Conservation (phyloP, 257 asterid species). For the Nicotiana obtusifolia region DNA sequence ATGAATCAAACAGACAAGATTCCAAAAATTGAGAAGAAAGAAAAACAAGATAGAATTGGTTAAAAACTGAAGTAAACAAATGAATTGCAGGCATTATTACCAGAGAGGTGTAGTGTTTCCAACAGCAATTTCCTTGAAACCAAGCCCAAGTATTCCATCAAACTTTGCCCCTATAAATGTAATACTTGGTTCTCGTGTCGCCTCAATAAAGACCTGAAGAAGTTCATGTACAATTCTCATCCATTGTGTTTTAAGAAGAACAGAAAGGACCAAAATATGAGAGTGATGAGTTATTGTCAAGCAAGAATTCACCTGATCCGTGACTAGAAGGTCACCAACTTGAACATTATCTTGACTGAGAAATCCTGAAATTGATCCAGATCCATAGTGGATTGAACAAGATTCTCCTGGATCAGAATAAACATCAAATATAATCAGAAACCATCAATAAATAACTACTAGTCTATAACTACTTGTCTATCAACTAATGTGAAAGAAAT, state of each 20-base stretch:
- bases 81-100: conserved; percentile 27
- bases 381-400: conserved; percentile 66
- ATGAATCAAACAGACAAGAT: background rate
- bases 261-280: background rate
- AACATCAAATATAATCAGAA: background rate
- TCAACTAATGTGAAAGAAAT: too few relatives aligned
- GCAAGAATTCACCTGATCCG: conserved; percentile 63
- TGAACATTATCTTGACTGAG: conserved; percentile 81
- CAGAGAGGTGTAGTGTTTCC: conserved; percentile 81
- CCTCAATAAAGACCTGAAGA: conserved; percentile 72
- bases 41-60: background rate
- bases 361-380: conserved; percentile 84
- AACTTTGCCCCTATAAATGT: conserved; percentile 67
- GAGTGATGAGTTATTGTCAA: background rate
- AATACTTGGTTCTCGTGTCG: conserved; percentile 72
- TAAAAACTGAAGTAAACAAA: background rate
- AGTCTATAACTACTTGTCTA: too few relatives aligned
- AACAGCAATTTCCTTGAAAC: conserved; percentile 86
- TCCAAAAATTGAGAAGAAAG: background rate
- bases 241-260: background rate
- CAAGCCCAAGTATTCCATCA: conserved; percentile 94
- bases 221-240: background rate
- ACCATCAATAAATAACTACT: background rate
- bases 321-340: conserved; percentile 82
- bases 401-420: conserved; percentile 50